Evolutionary conservation across 1,284 basidiomycete species (phyloP).

Genomic region (Pterula multifida): DNA sequence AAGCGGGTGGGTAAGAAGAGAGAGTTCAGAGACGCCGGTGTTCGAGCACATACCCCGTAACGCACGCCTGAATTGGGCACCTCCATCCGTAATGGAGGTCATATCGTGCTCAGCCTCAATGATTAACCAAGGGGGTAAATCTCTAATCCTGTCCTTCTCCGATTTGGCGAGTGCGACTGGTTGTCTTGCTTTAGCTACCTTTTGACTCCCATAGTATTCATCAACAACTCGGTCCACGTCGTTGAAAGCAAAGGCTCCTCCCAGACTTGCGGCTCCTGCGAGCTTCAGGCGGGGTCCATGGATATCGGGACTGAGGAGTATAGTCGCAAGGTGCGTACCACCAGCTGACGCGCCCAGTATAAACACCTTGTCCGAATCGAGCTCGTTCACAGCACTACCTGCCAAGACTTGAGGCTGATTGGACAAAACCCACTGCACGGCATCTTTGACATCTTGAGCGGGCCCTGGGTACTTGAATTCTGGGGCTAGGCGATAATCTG

Average conservation of each 20-base stretch:
- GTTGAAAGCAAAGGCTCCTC: slow-evolving; percentile 29
- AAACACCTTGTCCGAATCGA: slow-evolving; percentile 31
- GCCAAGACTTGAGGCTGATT: slow-evolving; percentile 16
- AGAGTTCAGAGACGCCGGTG: no score
- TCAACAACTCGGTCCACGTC: slow-evolving; percentile 15
- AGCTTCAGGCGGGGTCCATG: slow-evolving; percentile 26
- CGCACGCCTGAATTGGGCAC: slow-evolving; percentile 22
- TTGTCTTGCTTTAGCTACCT: slow-evolving; percentile 25
- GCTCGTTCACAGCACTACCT: slow-evolving; percentile 10
- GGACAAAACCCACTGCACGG: slow-evolving; percentile 35
- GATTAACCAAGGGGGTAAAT: slow-evolving; percentile 33
- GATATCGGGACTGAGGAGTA: slow-evolving; percentile 29
- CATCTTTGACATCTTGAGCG: slow-evolving; percentile 43
- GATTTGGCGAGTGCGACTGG: slow-evolving; percentile 28
- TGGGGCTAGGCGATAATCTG: slow-evolving; percentile 53
- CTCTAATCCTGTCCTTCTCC: slow-evolving; percentile 19
- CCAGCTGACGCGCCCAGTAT: slow-evolving; percentile 52
- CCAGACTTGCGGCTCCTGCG: slow-evolving; percentile 31
- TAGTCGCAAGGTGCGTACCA: slow-evolving; percentile 31
- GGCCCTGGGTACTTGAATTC: slow-evolving; percentile 36
- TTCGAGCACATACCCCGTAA: slow-evolving; percentile 17
- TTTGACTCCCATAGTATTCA: slow-evolving; percentile 35
- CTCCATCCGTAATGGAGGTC: slow-evolving; percentile 22
- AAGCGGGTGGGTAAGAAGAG: no score
- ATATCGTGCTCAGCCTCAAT: slow-evolving; percentile 42